Evolutionary conservation across 2,329 filamentous ascomycete species (phyloP).

Genomic region (Onygenales sp.): DNA sequence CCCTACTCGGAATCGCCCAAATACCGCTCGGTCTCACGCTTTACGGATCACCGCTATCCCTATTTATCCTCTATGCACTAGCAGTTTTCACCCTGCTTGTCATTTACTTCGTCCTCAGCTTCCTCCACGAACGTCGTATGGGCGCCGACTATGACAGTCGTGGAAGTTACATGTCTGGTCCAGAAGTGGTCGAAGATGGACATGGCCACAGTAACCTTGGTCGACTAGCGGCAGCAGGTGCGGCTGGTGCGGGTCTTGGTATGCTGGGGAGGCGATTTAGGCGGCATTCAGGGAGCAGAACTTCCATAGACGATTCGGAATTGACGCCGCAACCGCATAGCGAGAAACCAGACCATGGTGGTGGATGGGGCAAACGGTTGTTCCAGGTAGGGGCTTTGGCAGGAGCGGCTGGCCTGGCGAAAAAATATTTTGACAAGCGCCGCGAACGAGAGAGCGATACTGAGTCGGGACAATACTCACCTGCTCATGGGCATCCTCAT

Average conservation of each 20-base stretch:
- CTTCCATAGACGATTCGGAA: slow-evolving; percentile 31
- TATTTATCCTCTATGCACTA: slow-evolving; percentile 79
- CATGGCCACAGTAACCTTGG: slow-evolving; percentile 35
- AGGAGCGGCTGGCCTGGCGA: slow-evolving; percentile 54
- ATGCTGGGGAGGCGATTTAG: slow-evolving; percentile 33
- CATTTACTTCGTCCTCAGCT: slow-evolving; percentile 71
- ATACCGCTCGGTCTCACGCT: slow-evolving; percentile 81
- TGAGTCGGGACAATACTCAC: slow-evolving; percentile 43
- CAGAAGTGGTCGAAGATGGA: slow-evolving; percentile 41
- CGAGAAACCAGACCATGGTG: slow-evolving; percentile 49
- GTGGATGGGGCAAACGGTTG: slow-evolving; percentile 50
- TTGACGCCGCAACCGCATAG: slow-evolving; percentile 51
- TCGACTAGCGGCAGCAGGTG: slow-evolving; percentile 44
- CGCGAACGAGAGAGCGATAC: slow-evolving; percentile 45
- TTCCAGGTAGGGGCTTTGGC: slow-evolving; percentile 52
- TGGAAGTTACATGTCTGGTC: slow-evolving; percentile 46
- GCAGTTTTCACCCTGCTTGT: slow-evolving; percentile 65
- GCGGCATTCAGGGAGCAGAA: slow-evolving; percentile 33
- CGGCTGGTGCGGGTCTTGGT: slow-evolving; percentile 49
- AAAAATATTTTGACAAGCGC: slow-evolving; percentile 48
- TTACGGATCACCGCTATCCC: slow-evolving; percentile 76
- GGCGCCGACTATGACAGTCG: slow-evolving; percentile 48
- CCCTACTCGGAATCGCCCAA: slow-evolving; percentile 74
- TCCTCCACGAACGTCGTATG: slow-evolving; percentile 50
- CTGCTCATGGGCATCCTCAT: slow-evolving; percentile 41